These are phyloP conservation scores for Astrothelium subdiscretum DNA, from an alignment of 495 filamentous ascomycete genomes.

Conservation along the genomic window DNA sequence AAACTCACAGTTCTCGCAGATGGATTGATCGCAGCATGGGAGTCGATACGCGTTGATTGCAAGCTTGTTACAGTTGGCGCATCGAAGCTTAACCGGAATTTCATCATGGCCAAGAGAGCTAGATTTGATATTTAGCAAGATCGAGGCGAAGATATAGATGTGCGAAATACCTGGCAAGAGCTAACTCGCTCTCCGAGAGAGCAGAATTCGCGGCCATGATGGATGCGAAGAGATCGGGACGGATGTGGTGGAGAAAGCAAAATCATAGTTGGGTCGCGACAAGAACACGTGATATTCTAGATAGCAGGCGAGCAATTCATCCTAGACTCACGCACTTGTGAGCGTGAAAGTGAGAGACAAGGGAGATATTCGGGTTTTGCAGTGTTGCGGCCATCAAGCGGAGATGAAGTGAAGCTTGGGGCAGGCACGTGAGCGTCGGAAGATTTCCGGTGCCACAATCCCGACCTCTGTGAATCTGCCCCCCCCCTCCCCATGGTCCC, in stretches of 20 bases:
- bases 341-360: too few species aligned
- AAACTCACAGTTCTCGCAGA: slow-evolving; percentile 77
- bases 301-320: too few species aligned
- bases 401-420: too few species aligned
- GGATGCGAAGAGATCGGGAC: not conserved
- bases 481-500: too few species aligned
- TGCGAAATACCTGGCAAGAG: not conserved
- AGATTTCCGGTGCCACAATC: too few species aligned
- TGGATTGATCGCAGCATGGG: slow-evolving; percentile 90
- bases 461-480: too few species aligned
- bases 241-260: not conserved
- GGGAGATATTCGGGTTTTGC: too few species aligned
- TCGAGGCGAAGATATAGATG: not conserved
- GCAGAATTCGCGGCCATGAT: not conserved
- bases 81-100: slow-evolving; percentile 87
- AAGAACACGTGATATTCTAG: too few species aligned
- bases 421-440: too few species aligned
- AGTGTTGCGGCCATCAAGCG: too few species aligned
- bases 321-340: too few species aligned
- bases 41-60: slow-evolving; percentile 84
- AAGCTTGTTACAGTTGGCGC: slow-evolving; percentile 82
- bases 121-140: not conserved
- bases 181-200: not conserved
- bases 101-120: slow-evolving; percentile 75
- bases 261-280: too few species aligned